Evolutionary conservation across 2,329 filamentous ascomycete species (phyloP).

Genomic region (Hirsutella thompsonii): DNA sequence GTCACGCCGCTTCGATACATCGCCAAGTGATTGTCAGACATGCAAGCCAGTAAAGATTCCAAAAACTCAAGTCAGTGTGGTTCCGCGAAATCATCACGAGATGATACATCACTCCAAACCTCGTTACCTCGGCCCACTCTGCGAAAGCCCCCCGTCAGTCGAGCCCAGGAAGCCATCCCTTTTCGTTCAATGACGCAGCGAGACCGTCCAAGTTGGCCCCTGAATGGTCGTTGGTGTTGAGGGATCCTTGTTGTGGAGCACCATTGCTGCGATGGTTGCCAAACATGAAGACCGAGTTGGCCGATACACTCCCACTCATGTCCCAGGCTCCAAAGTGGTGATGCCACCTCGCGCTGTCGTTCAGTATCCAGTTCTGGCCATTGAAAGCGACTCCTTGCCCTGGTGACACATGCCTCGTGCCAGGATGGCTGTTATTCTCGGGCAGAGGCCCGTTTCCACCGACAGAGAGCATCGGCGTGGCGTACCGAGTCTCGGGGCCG

Average conservation of each 20-base stretch:
- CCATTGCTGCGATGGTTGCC: constrained; percentile 8
- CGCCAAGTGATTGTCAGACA: no score
- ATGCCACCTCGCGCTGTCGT: constrained; percentile 44
- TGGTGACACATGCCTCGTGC: constrained; percentile 1
- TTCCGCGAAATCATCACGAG: background rate
- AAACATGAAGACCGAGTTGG: constrained; percentile 17
- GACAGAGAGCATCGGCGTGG: constrained; percentile 2
- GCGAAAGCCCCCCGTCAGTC: constrained; percentile 15
- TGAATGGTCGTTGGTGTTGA: constrained; percentile 7
- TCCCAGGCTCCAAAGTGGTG: constrained; percentile 44
- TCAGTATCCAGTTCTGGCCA: constrained; percentile 43
- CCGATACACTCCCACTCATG: constrained; percentile 15
- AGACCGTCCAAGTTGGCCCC: constrained; percentile 12
- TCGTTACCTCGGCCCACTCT: background rate
- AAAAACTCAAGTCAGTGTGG: background rate
- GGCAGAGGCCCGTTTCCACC: constrained; percentile 1
- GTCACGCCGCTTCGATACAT: background rate
- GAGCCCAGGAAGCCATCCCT: constrained; percentile 21
- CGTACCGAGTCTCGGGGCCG: background rate
- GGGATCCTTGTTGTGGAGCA: constrained; percentile 2
- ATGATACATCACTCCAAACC: background rate
- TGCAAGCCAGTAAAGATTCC: background rate
- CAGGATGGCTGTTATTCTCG: constrained; percentile 10
- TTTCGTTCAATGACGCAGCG: constrained; percentile 10
- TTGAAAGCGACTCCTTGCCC: constrained; percentile 25